Evolutionary conservation across 129 eudicot species (phyloP).

Genomic region (Helianthus annuus): HanXRQr2.0-SUNRISE NC_035448.2:189496077-189496576

Average conservation of each 20-base stretch:
- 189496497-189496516: conserved; percentile 34
- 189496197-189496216: conserved; percentile 40
- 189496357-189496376: conserved; percentile 57
- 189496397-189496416: conserved; percentile 64
- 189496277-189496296: too few relatives aligned
- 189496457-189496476: conserved; percentile 69
- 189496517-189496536: not conserved
- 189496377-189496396: conserved; percentile 65
- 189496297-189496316: too few relatives aligned
- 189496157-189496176: conserved; percentile 44
- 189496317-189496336: conserved; percentile 37
- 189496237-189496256: too few relatives aligned
- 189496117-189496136: conserved; percentile 46
- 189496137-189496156: conserved; percentile 40
- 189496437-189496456: conserved; percentile 57
- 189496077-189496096: conserved; percentile 70
- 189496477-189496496: conserved; percentile 51
- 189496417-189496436: conserved; percentile 54
- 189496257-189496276: too few relatives aligned
- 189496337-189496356: conserved; percentile 45
- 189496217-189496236: too few relatives aligned
- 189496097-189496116: conserved; percentile 63
- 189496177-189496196: conserved; percentile 45
- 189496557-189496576: conserved; percentile 61
- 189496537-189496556: conserved; percentile 38